A percentile compares a stretch with the other conserved stretches of the same genome.
Conservation (phyloP, 1,284 basidiomycete genomes). For the Ustilago sp. region DNA sequence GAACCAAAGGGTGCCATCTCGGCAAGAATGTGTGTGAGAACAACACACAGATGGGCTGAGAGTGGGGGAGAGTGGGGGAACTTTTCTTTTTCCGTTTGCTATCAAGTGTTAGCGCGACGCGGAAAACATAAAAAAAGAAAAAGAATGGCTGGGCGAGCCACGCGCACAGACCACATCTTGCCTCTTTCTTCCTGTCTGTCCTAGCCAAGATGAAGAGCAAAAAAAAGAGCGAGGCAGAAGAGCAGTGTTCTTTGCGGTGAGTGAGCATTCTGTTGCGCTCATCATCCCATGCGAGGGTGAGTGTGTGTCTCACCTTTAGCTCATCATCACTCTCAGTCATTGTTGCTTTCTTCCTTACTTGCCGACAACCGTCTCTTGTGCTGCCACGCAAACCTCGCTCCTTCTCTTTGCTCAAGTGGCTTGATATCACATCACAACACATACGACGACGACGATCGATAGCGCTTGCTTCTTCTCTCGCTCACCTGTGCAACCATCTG, state of each 20-base stretch:
- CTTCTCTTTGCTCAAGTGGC: background rate
- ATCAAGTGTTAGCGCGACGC: too few species aligned
- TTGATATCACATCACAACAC: background rate
- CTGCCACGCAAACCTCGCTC: background rate
- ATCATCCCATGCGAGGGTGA: background rate
- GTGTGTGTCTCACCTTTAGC: background rate
- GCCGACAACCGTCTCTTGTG: background rate
- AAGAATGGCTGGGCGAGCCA: too few species aligned
- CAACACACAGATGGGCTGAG: too few species aligned
- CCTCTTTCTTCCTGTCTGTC: too few species aligned
- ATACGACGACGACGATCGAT: too few species aligned
- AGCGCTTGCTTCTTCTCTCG: background rate
- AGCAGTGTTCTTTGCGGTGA: background rate
- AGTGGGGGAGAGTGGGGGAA: too few species aligned
- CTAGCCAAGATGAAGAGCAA: background rate
- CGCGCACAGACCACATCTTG: too few species aligned
- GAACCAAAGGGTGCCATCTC: slow-evolving; percentile 11
- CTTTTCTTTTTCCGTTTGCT: too few species aligned
- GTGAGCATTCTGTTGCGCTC: slow-evolving; percentile 6
- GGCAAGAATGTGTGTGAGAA: slow-evolving; percentile 11
- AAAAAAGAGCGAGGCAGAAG: background rate
- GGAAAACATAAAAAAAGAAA: too few species aligned
- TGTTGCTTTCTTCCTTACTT: background rate
- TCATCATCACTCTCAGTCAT: slow-evolving; percentile 7
- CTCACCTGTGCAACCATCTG: background rate